These are phyloP conservation scores for Nakazawaea peltata DNA, from an alignment of 805 yeast genomes.

Conservation along the genomic window DNA sequence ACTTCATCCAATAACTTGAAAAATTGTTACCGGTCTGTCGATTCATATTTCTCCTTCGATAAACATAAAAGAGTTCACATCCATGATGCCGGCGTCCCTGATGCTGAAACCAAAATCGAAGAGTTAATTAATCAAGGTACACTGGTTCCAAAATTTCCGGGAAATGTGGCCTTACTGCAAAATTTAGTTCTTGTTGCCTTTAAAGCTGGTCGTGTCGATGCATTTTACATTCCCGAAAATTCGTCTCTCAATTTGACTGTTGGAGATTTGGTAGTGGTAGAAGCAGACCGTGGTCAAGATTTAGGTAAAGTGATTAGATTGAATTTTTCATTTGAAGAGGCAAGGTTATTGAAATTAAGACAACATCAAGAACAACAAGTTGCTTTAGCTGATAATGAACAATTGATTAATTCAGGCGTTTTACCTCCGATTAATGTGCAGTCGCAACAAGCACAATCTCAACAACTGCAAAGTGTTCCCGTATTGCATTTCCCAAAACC, in stretches of 20 bases:
- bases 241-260: constrained; percentile 28
- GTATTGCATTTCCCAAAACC: constrained; percentile 62
- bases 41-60: constrained; percentile 11
- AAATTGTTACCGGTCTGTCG: constrained; percentile 11
- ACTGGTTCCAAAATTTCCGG: constrained; percentile 28
- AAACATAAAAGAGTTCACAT: constrained; percentile 11
- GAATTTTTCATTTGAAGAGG: constrained; percentile 56
- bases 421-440: neutral
- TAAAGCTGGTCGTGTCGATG: constrained; percentile 75
- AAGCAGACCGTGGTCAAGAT: constrained; percentile 78
- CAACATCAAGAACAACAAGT: constrained; percentile 69
- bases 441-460: constrained; percentile 7
- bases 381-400: constrained; percentile 38
- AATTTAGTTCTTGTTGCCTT: constrained; percentile 60
- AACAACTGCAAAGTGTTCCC: constrained; percentile 22
- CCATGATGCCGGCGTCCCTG: constrained; percentile 10
- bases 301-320: constrained; percentile 58
- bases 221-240: constrained; percentile 49
- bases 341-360: constrained; percentile 54
- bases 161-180: constrained; percentile 21
- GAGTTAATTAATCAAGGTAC: constrained; percentile 24
- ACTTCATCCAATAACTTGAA: too few species aligned
- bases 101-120: constrained; percentile 9
- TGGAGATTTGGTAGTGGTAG: constrained; percentile 73
- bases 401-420: constrained; percentile 13